phyloP scores from a whole-genome alignment of 805 yeast genomes.

The Starmerella apicola region DNA sequence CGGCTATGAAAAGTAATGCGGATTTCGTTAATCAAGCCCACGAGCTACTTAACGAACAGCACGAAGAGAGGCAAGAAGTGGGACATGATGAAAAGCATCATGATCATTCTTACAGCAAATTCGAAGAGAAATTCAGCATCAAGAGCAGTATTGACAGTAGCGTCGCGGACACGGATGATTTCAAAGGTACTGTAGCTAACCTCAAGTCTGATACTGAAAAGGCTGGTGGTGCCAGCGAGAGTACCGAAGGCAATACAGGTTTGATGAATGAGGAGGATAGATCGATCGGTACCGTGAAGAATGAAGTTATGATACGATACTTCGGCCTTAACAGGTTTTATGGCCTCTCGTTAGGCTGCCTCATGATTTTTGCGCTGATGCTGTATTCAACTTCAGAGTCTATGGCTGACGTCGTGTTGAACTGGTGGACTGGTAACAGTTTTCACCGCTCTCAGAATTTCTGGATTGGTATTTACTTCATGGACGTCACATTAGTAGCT shows the following conservation, averaged over 20 bases:
- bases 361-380: conserved; percentile 8
- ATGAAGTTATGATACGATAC: conserved; percentile 8
- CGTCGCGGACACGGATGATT: no score
- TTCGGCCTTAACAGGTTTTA: conserved; percentile 6
- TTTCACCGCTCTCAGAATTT: conserved; percentile 40
- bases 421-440: conserved; percentile 60
- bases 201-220: neutral
- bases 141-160: neutral
- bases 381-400: conserved; percentile 35
- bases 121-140: no score
- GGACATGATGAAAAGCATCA: conserved; percentile 1
- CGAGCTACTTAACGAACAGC: conserved; percentile 1
- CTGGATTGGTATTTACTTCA: conserved; percentile 48
- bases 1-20: neutral
- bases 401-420: conserved; percentile 33
- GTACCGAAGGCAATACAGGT: neutral
- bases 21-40: neutral
- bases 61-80: conserved; percentile 13
- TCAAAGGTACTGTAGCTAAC: neutral
- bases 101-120: no score
- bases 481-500: conserved; percentile 8
- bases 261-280: conserved; percentile 12
- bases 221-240: conserved; percentile 9
- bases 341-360: neutral
- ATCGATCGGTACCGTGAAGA: conserved; percentile 9